Conservation (phyloP, 2,329 filamentous ascomycete genomes). For the Aspergillus neoniger region DNA sequence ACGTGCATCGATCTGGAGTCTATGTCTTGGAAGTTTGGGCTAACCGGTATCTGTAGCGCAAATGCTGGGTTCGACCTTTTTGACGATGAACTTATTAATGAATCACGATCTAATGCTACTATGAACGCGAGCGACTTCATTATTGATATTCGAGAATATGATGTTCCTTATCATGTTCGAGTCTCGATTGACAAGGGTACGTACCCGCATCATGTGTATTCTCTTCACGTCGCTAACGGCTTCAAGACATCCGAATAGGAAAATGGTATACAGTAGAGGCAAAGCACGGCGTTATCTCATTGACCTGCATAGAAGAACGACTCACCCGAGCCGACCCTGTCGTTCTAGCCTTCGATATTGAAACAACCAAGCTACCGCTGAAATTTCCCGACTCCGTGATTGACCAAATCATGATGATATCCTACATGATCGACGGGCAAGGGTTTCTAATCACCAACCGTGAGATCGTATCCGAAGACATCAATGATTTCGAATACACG, state of each 20-base stretch:
- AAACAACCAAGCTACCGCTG: constrained; percentile 90
- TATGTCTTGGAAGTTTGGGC: constrained; percentile 2
- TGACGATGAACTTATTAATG: constrained; percentile 83
- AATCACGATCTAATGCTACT: constrained; percentile 75
- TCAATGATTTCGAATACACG: constrained; percentile 96
- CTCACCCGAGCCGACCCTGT: constrained; percentile 90
- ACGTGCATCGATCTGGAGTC: constrained; percentile 7
- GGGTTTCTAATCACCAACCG: constrained; percentile 97
- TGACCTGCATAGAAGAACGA: constrained; percentile 82
- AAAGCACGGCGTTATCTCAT: constrained; percentile 83
- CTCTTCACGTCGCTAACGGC: constrained; percentile 24
- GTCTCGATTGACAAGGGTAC: constrained; percentile 91
- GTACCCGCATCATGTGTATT: background rate
- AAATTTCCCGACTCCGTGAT: constrained; percentile 95
- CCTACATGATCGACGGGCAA: constrained; percentile 99
- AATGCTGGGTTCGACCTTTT: constrained; percentile 91
- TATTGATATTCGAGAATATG: constrained; percentile 97
- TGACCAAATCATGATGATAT: constrained; percentile 99
- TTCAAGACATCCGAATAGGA: constrained; percentile 83
- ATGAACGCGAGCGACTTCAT: constrained; percentile 94
- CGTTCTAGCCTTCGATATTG: constrained; percentile 99
- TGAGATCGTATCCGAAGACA: constrained; percentile 96
- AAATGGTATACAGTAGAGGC: constrained; percentile 97
- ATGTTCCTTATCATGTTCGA: constrained; percentile 98
- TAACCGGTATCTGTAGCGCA: constrained; percentile 53